Evolutionary conservation across 2,329 filamentous ascomycete genomes (phyloP), one percentile per base, ranked within the genome.

Genomic region (Aspergillus ruber): DNA sequence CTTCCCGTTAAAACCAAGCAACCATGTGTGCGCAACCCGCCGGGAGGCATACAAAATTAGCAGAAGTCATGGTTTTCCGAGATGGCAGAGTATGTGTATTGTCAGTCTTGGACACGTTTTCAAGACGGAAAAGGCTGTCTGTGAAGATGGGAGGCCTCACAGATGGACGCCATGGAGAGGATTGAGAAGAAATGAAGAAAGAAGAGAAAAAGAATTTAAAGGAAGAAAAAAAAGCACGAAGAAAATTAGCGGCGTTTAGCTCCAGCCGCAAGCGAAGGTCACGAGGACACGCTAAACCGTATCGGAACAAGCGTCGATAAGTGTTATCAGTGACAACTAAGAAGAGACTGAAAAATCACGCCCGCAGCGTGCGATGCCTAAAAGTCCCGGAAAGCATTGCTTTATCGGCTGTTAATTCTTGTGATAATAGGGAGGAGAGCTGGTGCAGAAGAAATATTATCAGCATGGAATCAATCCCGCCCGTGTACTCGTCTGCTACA

Each of bases 31-130:
- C 61, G 53, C 56, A 56, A 55, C 52, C 61, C 57, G 56, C 59
- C 60, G 62, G 63, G 62, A 56, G 55, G 59, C 68, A 67, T 71
- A 72, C 68, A 50, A 66, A 58, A 62, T 68, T 67, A 61, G 65
- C 59, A 55, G 68, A 62, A 50, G 66, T 63, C 68, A 72, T 71
- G 53, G 56, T 65, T 49, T 29, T 44, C 42, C 25, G 48, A 44
- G 50, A 50, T 48, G 48, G 51, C 52, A 51, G 52, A 43, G 23
- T 44, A 40, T 20, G 35, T 47, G 40, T 36, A 41, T 58, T 18
- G n/a, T 18, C 20, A 10, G 36, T 20, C 17, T 39, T 18, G 36
- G 46, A 60, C 49, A 49, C 50, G 35, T 42, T 52, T 48, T 52
- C 25, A 50, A 42, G 47, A 52, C 47, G 57, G 50, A 44, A 47